Evolutionary conservation across 2,329 filamentous ascomycete species (phyloP).

Genomic region (Zymoseptoria tritici): DNA sequence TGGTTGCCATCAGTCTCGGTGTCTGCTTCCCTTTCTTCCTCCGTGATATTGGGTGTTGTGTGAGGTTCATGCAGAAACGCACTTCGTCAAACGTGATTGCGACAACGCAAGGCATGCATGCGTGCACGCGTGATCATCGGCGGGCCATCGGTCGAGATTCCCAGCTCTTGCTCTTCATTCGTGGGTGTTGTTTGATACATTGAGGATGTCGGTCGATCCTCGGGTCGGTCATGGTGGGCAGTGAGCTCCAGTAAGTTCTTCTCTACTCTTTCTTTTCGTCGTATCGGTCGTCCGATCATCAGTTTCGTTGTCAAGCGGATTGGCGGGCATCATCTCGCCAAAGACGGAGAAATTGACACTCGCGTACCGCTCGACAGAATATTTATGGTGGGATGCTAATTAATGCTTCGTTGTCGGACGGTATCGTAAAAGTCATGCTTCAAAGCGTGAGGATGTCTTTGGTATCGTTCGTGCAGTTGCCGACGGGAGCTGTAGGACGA

Average conservation of each 20-base stretch:
- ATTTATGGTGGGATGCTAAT: slow-evolving; percentile 13
- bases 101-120: background rate
- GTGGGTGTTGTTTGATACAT: background rate
- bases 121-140: background rate
- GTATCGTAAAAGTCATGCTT: slow-evolving; percentile 13
- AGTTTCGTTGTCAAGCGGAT: slow-evolving; percentile 8
- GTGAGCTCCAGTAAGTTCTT: slow-evolving; percentile 14
- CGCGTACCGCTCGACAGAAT: background rate
- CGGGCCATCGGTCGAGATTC: background rate
- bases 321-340: slow-evolving; percentile 2
- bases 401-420: slow-evolving; percentile 9
- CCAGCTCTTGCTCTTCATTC: background rate
- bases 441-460: slow-evolving; percentile 2
- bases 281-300: slow-evolving; percentile 16
- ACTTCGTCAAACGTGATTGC: background rate
- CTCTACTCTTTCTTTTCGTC: slow-evolving; percentile 17
- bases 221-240: slow-evolving; percentile 7
- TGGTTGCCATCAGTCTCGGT: background rate
- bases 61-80: background rate
- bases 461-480: background rate
- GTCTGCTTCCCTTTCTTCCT: background rate
- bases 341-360: slow-evolving; percentile 5
- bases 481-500: background rate
- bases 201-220: slow-evolving; percentile 1
- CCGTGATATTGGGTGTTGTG: background rate